Conservation (phyloP, 768 basidiomycete genomes). For the Rhodotorula sphaerocarpa region DNA sequence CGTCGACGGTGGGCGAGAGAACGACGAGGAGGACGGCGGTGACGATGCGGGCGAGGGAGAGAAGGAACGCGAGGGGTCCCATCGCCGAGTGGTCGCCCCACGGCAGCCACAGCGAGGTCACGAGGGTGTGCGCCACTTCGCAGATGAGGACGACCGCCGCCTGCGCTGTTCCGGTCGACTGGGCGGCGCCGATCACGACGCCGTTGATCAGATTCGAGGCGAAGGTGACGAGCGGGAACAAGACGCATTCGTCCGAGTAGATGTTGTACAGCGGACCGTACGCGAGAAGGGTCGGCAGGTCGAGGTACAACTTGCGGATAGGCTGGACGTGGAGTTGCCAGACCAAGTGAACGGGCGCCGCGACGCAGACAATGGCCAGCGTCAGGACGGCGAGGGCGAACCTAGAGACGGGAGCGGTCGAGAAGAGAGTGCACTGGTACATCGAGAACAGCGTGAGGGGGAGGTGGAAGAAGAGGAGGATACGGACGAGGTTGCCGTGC, state of each 20-base stretch:
- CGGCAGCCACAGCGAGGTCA: constrained; percentile 49
- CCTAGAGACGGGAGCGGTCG: constrained; percentile 54
- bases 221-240: constrained; percentile 75
- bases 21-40: constrained; percentile 84
- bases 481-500: constrained; percentile 74
- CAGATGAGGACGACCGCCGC: constrained; percentile 80
- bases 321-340: constrained; percentile 69
- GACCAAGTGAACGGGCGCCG: constrained; percentile 65
- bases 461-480: constrained; percentile 86
- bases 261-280: constrained; percentile 91
- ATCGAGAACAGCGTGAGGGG: constrained; percentile 86
- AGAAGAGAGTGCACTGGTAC: constrained; percentile 67
- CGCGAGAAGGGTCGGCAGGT: constrained; percentile 79
- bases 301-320: constrained; percentile 86
- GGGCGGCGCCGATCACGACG: constrained; percentile 77
- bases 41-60: constrained; percentile 69
- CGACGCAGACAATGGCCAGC: constrained; percentile 68
- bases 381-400: constrained; percentile 72
- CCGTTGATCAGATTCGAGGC: constrained; percentile 74
- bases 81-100: constrained; percentile 92
- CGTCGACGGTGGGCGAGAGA: constrained; percentile 72
- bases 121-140: constrained; percentile 75
- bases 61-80: constrained; percentile 89
- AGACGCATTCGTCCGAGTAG: constrained; percentile 80
- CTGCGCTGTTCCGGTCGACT: constrained; percentile 81